Conservation (phyloP, 2,329 filamentous ascomycete genomes). For the Colletotrichum gigasporum region DNA sequence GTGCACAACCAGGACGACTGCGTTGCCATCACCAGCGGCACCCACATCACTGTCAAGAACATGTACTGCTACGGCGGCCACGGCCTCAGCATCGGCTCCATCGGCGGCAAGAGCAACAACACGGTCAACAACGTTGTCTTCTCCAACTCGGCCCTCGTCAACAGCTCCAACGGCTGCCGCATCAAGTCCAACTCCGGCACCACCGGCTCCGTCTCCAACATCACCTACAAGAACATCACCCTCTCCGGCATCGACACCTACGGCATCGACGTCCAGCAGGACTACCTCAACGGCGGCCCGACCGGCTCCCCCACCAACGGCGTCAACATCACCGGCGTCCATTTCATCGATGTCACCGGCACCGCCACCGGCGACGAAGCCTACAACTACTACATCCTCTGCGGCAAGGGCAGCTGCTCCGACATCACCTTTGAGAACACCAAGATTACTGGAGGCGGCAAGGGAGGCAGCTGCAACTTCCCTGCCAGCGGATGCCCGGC, state of each 20-base stretch:
- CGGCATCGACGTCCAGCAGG: slow-evolving; percentile 30
- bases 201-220: slow-evolving; percentile 49
- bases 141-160: slow-evolving; percentile 48
- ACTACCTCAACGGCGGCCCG: slow-evolving; percentile 31
- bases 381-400: slow-evolving; percentile 30
- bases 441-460: slow-evolving; percentile 24
- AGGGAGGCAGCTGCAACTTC: slow-evolving; percentile 24
- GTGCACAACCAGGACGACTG: slow-evolving; percentile 56
- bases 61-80: slow-evolving; percentile 57
- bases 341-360: slow-evolving; percentile 22
- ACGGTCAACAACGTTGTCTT: slow-evolving; percentile 53
- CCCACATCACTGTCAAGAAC: slow-evolving; percentile 48
- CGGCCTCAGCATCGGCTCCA: slow-evolving; percentile 56
- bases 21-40: slow-evolving; percentile 53
- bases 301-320: slow-evolving; percentile 26
- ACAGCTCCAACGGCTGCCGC: slow-evolving; percentile 53
- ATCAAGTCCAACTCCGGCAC: slow-evolving; percentile 56
- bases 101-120: slow-evolving; percentile 50
- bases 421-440: slow-evolving; percentile 26
- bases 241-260: slow-evolving; percentile 21
- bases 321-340: slow-evolving; percentile 15
- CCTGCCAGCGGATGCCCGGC: slow-evolving; percentile 23
- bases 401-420: slow-evolving; percentile 27
- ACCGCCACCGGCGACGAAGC: not conserved
- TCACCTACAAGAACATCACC: slow-evolving; percentile 48